Percentiles rank a stretch among this genome's conserved stretches.
phyloP scores from a whole-genome alignment of 306 rosid genomes.

The Gastrolobium bilobum region DNA sequence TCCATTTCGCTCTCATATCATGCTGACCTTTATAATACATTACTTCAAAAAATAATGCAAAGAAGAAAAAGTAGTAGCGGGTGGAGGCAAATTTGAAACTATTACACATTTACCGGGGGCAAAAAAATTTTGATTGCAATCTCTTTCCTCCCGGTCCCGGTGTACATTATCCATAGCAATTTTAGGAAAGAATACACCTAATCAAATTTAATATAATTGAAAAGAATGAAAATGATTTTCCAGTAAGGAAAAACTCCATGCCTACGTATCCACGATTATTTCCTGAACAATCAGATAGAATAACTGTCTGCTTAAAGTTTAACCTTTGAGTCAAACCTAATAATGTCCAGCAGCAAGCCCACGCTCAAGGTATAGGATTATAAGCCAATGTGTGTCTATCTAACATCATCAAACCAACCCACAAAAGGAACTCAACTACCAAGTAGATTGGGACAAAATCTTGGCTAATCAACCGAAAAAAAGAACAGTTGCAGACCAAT shows the following conservation, averaged over 20 bases:
- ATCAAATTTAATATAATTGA: slow-evolving; percentile 14
- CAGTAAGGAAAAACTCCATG: slow-evolving; percentile 31
- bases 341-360: slow-evolving; percentile 42
- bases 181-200: slow-evolving; percentile 46
- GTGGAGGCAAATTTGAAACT: slow-evolving; percentile 29
- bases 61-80: not conserved
- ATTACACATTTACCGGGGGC: not conserved
- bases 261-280: slow-evolving; percentile 34
- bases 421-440: slow-evolving; percentile 27
- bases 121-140: not conserved
- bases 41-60: too few species aligned
- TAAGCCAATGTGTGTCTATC: slow-evolving; percentile 30
- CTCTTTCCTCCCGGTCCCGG: slow-evolving; percentile 16
- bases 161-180: slow-evolving; percentile 47
- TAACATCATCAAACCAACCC: slow-evolving; percentile 12
- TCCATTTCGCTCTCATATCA: too few species aligned
- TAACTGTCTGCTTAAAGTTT: slow-evolving; percentile 35
- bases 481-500: slow-evolving; percentile 26
- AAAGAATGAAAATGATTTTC: slow-evolving; percentile 45
- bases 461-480: slow-evolving; percentile 26
- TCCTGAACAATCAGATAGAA: slow-evolving; percentile 47
- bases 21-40: too few species aligned
- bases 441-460: slow-evolving; percentile 10
- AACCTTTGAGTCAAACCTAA: slow-evolving; percentile 32
- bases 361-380: slow-evolving; percentile 17